Base-by-base conservation (phyloP, 495 filamentous ascomycete genomes). In the Hypoxylon subgilvum region DNA sequence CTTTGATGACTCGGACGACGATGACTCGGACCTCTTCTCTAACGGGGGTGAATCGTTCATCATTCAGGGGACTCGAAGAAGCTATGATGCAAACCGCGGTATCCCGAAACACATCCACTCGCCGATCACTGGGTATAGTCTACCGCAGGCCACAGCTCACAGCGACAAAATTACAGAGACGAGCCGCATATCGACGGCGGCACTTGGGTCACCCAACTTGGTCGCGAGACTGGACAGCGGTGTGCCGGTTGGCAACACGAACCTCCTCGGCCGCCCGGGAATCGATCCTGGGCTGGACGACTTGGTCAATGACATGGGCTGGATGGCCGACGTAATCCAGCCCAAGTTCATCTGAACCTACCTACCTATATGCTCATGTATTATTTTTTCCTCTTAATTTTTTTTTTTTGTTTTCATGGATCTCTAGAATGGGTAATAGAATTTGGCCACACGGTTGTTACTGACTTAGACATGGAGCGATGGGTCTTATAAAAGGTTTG, bases 1-100 rank as follows among this genome's bases (percentile, higher is more conserved):
- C 50, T 78, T 76, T 41, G 69, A 75, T 44, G 73, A 74, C 19
- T 72, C 76, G 6, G 69, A 73, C n/a, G 73, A 76, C 0, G 73
- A 74, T 18, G 57, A 66, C 5, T 65, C 66, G 7, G 65, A 65
- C 19, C 19, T 52, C n/a, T 39, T 66, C 21, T 52, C 62, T 12
- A 51, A 55, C 6, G 57, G 54, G 6, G 43, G 56, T 9, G 66
- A 55, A n/a, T 45, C 28, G 17, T 60, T 52, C 23, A 38, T 61
- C 4, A 46, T 68, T 7, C 66, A 66, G 6, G 49, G 36, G 2
- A 9, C 25, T 18, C 43, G 45, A 7, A 35, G 36, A 23, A 34
- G 52, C 17, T 34, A 34, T 8, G 45, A 52, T 1, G 19, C 10
- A 27, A 36, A 32, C 6, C 42, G 52, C 14, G 44, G 27, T 39